Percentiles rank a stretch among this genome's conserved stretches.
Conservation (phyloP, 441 rosid species). For the Pelargonium cotyledonis region DNA sequence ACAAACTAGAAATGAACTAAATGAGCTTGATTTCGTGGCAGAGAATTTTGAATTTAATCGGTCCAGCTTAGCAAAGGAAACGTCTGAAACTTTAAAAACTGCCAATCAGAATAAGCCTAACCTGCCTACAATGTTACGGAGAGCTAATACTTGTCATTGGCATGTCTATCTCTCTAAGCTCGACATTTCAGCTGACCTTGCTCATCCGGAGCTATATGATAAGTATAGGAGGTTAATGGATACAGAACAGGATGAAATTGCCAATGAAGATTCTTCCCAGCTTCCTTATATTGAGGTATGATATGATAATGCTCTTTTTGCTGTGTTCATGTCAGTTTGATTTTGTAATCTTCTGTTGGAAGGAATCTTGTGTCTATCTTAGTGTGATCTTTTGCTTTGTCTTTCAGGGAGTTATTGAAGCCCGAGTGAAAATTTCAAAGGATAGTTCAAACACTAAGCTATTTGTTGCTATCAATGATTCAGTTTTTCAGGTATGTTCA, state of each 20-base stretch:
- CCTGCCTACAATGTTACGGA: neutral
- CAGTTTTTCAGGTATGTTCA: slow-evolving; percentile 5
- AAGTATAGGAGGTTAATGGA: slow-evolving; percentile 4
- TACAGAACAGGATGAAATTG: neutral
- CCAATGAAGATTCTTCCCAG: neutral
- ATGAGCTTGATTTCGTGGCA: neutral
- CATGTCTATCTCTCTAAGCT: slow-evolving; percentile 8
- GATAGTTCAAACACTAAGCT: neutral
- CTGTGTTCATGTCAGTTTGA: neutral
- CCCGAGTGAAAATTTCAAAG: slow-evolving; percentile 4
- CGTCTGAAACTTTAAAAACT: neutral
- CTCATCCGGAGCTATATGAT: slow-evolving; percentile 6
- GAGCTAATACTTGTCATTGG: neutral
- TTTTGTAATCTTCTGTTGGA: neutral
- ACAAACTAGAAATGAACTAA: neutral
- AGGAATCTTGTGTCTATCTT: neutral
- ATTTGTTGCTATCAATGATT: slow-evolving; percentile 5
- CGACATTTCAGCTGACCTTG: slow-evolving; percentile 4
- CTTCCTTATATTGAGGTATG: slow-evolving; percentile 5
- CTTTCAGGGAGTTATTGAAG: neutral
- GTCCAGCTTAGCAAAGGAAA: slow-evolving; percentile 2
- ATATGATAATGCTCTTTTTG: slow-evolving; percentile 1
- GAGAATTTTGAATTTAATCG: neutral
- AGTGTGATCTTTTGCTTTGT: neutral
- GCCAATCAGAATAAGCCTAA: neutral